A percentile compares a stretch with the other conserved stretches of the same genome.
Conservation (phyloP, 2,329 filamentous ascomycete species). For the Fusarium nisikadoi region DNA sequence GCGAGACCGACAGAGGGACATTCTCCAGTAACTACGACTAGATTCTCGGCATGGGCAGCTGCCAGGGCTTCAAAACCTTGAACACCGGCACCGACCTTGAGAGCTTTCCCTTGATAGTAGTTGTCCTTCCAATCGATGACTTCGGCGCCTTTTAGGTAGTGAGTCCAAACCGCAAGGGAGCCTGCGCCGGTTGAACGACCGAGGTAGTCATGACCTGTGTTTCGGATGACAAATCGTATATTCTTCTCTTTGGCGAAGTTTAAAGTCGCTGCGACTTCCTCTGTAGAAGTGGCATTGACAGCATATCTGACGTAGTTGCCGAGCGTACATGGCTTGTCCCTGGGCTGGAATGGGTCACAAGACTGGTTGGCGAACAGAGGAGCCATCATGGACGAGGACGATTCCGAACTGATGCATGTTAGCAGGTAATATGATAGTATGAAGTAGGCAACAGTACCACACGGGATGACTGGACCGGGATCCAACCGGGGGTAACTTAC, state of each 20-base stretch:
- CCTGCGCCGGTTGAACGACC: slow-evolving; percentile 68
- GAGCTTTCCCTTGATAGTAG: slow-evolving; percentile 61
- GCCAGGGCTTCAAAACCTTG: slow-evolving; percentile 59
- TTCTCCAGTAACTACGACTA: slow-evolving; percentile 65
- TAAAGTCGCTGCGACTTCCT: slow-evolving; percentile 48
- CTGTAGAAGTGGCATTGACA: slow-evolving; percentile 46
- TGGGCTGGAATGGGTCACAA: slow-evolving; percentile 51
- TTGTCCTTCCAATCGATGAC: slow-evolving; percentile 52
- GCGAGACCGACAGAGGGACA: slow-evolving; percentile 65
- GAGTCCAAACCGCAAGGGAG: slow-evolving; percentile 54
- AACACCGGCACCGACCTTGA: slow-evolving; percentile 66
- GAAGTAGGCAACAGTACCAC: accelerated
- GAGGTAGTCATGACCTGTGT: slow-evolving; percentile 64
- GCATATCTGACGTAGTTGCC: slow-evolving; percentile 57
- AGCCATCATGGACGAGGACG: slow-evolving; percentile 47
- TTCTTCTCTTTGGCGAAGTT: slow-evolving; percentile 49
- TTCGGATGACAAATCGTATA: slow-evolving; percentile 60
- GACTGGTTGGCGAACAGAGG: slow-evolving; percentile 52
- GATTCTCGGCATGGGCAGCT: slow-evolving; percentile 57
- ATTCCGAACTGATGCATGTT: slow-evolving; percentile 18
- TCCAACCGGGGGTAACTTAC: slow-evolving; percentile 42
- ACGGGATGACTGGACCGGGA: accelerated
- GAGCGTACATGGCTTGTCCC: slow-evolving; percentile 51
- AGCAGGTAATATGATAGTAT: accelerated
- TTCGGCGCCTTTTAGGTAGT: slow-evolving; percentile 54